These are phyloP conservation scores for Vaccinium darrowii DNA, from an alignment of 148 eudicot genomes.

Conservation along the genomic window DNA sequence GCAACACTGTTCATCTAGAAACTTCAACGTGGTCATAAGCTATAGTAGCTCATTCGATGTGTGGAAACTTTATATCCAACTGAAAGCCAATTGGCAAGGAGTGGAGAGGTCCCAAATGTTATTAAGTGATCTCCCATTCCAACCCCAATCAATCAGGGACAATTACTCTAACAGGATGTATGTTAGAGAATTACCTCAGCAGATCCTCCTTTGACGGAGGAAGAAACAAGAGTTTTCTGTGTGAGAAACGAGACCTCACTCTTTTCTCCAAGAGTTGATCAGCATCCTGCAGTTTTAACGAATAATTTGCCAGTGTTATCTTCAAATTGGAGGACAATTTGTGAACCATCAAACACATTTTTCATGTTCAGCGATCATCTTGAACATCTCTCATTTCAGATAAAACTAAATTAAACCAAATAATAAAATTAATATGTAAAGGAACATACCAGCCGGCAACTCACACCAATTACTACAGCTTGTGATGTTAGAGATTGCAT, in stretches of 20 bases:
- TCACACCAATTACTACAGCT: conserved; percentile 85
- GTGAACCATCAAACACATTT: not conserved
- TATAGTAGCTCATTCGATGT: not conserved
- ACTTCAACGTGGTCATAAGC: not conserved
- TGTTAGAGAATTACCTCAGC: conserved; percentile 39
- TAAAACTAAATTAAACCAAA: not conserved
- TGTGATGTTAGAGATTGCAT: conserved; percentile 97
- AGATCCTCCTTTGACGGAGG: conserved; percentile 79
- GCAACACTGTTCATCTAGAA: not conserved
- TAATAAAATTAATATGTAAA: not conserved
- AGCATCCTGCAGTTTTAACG: conserved; percentile 70
- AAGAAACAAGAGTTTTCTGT: conserved; percentile 80
- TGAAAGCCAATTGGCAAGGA: no score
- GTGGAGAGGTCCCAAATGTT: no score
- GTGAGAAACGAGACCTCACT: conserved; percentile 98
- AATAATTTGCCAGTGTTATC: conserved; percentile 7
- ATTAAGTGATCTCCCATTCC: no score
- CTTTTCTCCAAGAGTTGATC: conserved; percentile 97
- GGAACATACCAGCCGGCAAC: conserved; percentile 75
- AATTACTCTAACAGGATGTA: not conserved
- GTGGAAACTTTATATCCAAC: no score
- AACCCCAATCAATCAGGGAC: no score
- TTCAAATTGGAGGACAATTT: not conserved
- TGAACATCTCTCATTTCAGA: not conserved
- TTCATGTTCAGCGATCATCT: not conserved